A percentile compares a stretch with the other conserved stretches of the same genome.
These are phyloP conservation scores for Populus davidiana DNA, from an alignment of 345 rosid genomes.

Conservation along the genomic window DNA sequence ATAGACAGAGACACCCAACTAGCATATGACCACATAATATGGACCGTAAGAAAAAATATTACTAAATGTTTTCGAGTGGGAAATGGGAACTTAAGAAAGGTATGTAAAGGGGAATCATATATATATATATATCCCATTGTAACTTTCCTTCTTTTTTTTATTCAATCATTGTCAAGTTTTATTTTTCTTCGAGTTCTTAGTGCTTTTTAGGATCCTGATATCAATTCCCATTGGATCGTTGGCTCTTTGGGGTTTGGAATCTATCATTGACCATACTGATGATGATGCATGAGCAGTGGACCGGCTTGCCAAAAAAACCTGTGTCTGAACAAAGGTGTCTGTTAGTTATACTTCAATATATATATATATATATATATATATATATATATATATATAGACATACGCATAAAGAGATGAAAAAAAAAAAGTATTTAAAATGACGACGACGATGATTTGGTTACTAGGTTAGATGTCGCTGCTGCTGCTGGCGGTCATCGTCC, in stretches of 20 bases:
- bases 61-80: too few relatives aligned
- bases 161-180: constrained; percentile 8
- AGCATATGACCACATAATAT: neutral
- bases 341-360: too few relatives aligned
- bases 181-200: neutral
- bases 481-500: too few relatives aligned
- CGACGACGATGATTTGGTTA: too few relatives aligned
- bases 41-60: neutral
- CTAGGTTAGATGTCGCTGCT: too few relatives aligned
- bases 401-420: too few relatives aligned
- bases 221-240: constrained; percentile 14
- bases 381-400: too few relatives aligned
- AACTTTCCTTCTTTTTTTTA: constrained; percentile 9
- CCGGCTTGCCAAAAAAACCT: constrained; percentile 20
- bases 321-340: too few relatives aligned
- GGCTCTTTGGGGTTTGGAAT: constrained; percentile 15
- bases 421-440: too few relatives aligned
- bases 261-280: neutral
- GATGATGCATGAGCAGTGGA: neutral
- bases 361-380: too few relatives aligned
- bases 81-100: neutral
- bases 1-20: constrained; percentile 28
- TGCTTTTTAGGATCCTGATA: neutral
- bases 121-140: constrained; percentile 1
- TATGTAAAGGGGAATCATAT: constrained; percentile 25